Evolutionary conservation across 768 basidiomycete genomes (phyloP), one percentile per base, ranked within the genome.

Genomic region (Rhodotorula graminis): DNA sequence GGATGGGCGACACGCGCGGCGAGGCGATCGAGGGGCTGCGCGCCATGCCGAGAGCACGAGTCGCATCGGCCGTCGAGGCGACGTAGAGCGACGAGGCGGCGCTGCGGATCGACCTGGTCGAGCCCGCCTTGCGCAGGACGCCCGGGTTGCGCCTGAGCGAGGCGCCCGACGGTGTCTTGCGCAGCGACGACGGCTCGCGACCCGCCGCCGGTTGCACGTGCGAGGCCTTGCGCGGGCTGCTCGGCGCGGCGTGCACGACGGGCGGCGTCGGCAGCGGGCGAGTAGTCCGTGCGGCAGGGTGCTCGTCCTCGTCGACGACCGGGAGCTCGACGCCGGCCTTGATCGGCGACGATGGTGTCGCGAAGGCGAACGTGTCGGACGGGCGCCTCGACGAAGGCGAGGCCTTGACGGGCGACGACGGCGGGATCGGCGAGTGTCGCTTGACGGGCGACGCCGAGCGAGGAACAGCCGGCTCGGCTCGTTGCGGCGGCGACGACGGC

Each of bases 271-370:
- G 73, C 0, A 74, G 65, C 5, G 73, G 73, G 4, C 73, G 68
- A 44, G 61, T n/a, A 10, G 37, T 14, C 0, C 65, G 69, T 14
- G 52, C 27, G 6, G 52, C 61, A 4, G 9, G 37, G 5, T 56
- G 29, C 4, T 52, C 60, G 11, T 55, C 55, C 12, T 62, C 65
- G 33, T 60, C 44, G 27, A 37, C 27, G 33, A 37, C 4, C 5
- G 33, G 33, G 2, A 57, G 47, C 27, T 66, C 68, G 57, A 62
- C 62, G 37, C 25, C 21, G 7, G 65, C 66, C 44, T 78, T 78
- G 70, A 78, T 29, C 10, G 77, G 77, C 15, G 73, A 76, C 4
- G 65, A 44, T 0, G 75, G 73, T 2, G 75, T 74, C 1, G 77
- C 77, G 47, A 74, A 72, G 14, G 46, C 77, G 52, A 76, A 78